Evolutionary conservation across 78 protist genomes (phyloP), one percentile per base, ranked within the genome.

Genomic region (Trichosphaerium sp.): DNA sequence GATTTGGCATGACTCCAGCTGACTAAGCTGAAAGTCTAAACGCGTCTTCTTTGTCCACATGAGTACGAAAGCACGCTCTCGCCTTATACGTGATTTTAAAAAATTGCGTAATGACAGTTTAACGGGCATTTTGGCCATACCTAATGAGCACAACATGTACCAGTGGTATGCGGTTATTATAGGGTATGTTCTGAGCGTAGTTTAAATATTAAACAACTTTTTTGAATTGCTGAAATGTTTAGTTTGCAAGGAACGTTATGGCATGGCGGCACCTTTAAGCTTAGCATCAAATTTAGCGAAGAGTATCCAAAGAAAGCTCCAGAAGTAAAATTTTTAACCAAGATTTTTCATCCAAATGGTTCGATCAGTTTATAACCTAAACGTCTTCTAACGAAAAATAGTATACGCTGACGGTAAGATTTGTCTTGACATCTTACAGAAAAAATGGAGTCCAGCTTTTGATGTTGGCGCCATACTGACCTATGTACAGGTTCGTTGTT

Each of bases 261-360:
- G 96, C 99, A 97, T 62, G 99, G 93, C 4, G 99, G 93, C 55
- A 90, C 98, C 7, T 98, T 98, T 89, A 85, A 91, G 77, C 81
- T 98, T 65, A 63, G 81, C 1, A 58, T 98, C 61, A 78, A 71
- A 40, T 98, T 98, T 81, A 65, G 95, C 6, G 98, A 95, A 25
- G 95, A 94, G 71, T 98, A 98, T 69, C 99, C 99, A 35, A 92
- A 95, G 76, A 91, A 92, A 68, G 89, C 99, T 18, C 99, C 99
- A 1, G 52, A 44, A n/a, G 99, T 96, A 43, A 78, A 61, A 66
- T 98, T 98, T 67, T 62, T 88, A 25, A 78, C 98, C 14, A 75
- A 83, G 43, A 92, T 96, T 89, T 97, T 90, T 67, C 98, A 95
- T 49, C 99, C 99, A 4, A 96, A 97, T 67, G 91, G 90, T 88